Conservation (phyloP, 352 stramenopile species). For the Phytophthora pini region DNA sequence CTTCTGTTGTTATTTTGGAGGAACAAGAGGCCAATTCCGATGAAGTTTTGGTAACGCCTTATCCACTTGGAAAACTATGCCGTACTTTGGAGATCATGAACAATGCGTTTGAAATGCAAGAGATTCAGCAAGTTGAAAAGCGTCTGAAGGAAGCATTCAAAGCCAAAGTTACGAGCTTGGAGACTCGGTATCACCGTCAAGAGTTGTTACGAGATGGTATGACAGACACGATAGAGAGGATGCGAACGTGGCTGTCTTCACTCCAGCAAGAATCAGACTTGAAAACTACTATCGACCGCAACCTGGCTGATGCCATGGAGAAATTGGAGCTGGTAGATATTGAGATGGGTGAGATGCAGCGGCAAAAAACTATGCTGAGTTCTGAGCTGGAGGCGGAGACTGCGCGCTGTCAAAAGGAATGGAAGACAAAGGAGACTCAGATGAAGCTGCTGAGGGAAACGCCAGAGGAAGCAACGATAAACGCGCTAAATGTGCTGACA, state of each 20-base stretch:
- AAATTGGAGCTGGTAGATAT: conserved; percentile 43
- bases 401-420: conserved; percentile 39
- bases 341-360: conserved; percentile 38
- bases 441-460: conserved; percentile 50
- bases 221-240: conserved; percentile 48
- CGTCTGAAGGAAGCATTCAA: conserved; percentile 28
- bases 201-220: conserved; percentile 39
- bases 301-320: conserved; percentile 28
- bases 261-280: conserved; percentile 4
- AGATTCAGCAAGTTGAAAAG: conserved; percentile 36
- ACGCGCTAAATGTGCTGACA: conserved; percentile 55
- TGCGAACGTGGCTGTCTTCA: conserved; percentile 42
- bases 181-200: conserved; percentile 42
- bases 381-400: conserved; percentile 24
- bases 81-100: conserved; percentile 65
- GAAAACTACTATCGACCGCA: conserved; percentile 17
- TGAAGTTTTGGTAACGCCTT: conserved; percentile 24
- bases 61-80: conserved; percentile 49
- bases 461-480: conserved; percentile 38
- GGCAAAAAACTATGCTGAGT: conserved; percentile 14
- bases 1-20: conserved; percentile 48
- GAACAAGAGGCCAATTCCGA: conserved; percentile 26
- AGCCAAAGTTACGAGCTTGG: conserved; percentile 39
- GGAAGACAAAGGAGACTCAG: conserved; percentile 43
- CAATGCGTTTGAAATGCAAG: conserved; percentile 55